These are phyloP conservation scores for Pistacia atlantica DNA, from an alignment of 345 rosid species.

Conservation along the genomic window DNA sequence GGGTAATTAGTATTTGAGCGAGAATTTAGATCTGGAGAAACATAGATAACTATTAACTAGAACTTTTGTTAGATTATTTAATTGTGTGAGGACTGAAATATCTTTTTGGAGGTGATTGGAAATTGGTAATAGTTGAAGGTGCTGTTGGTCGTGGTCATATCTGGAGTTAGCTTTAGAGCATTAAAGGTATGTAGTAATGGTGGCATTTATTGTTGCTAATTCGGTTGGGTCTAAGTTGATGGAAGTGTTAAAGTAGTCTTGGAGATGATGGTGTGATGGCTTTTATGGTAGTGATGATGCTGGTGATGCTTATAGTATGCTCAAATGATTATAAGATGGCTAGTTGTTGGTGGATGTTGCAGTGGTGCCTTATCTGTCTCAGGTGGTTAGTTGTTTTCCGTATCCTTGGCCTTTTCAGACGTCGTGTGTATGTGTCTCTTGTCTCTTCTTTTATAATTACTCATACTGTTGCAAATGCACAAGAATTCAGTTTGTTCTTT, in stretches of 20 bases:
- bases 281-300: neutral
- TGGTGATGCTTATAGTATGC: neutral
- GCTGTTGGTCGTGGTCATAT: neutral
- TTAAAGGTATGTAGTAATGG: neutral
- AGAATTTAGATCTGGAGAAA: neutral
- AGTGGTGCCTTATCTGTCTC: neutral
- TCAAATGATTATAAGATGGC: neutral
- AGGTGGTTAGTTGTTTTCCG: conserved; percentile 7
- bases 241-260: neutral
- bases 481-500: neutral
- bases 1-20: no score
- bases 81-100: neutral
- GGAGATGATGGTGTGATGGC: conserved; percentile 1
- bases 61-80: neutral
- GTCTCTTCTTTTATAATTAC: neutral
- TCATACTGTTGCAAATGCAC: neutral
- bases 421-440: neutral
- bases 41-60: neutral
- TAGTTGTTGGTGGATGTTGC: neutral
- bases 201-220: neutral
- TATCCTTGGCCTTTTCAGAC: neutral
- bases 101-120: neutral
- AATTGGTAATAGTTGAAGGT: neutral
- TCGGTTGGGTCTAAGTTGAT: neutral
- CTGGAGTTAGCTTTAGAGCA: conserved; percentile 6